phyloP scores from a whole-genome alignment of 2,329 filamentous ascomycete species.

The Chalaropsis thielavioides region DNA sequence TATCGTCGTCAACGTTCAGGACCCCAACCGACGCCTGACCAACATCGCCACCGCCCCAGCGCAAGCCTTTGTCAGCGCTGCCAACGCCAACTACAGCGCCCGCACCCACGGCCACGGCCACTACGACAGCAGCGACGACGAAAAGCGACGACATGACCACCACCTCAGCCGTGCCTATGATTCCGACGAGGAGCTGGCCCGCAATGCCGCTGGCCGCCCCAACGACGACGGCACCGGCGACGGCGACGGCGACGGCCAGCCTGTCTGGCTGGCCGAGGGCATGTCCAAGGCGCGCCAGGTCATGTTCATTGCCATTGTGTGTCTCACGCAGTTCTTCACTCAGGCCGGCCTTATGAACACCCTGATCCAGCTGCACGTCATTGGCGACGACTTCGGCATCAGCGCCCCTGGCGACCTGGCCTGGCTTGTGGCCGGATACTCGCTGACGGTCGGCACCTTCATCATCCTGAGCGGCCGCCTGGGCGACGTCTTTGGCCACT shows the following conservation, averaged over 20 bases:
- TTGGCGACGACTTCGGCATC: constrained; percentile 27
- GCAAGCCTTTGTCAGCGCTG: constrained; percentile 4
- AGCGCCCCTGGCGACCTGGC: constrained; percentile 31
- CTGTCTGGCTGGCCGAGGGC: constrained; percentile 14
- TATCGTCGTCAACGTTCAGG: constrained; percentile 7
- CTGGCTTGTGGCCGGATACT: constrained; percentile 45
- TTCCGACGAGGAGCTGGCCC: constrained; percentile 9
- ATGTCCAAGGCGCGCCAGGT: constrained; percentile 22
- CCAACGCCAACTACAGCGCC: neutral
- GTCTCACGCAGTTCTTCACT: constrained; percentile 32
- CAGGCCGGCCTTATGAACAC: constrained; percentile 25
- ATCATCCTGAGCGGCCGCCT: constrained; percentile 42
- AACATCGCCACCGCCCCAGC: constrained; percentile 6
- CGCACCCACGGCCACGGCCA: neutral
- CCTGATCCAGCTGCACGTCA: constrained; percentile 33
- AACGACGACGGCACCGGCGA: too few relatives aligned
- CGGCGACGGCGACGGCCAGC: neutral
- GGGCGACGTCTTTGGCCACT: constrained; percentile 44
- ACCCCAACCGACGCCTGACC: neutral
- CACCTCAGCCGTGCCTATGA: neutral
- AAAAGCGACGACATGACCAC: neutral
- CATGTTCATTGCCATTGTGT: constrained; percentile 31
- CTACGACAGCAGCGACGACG: neutral
- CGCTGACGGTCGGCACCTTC: constrained; percentile 41
- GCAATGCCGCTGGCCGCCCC: neutral